These are phyloP conservation scores for Hypholoma sublateritium DNA, from an alignment of 768 basidiomycete genomes.

Conservation along the genomic window DNA sequence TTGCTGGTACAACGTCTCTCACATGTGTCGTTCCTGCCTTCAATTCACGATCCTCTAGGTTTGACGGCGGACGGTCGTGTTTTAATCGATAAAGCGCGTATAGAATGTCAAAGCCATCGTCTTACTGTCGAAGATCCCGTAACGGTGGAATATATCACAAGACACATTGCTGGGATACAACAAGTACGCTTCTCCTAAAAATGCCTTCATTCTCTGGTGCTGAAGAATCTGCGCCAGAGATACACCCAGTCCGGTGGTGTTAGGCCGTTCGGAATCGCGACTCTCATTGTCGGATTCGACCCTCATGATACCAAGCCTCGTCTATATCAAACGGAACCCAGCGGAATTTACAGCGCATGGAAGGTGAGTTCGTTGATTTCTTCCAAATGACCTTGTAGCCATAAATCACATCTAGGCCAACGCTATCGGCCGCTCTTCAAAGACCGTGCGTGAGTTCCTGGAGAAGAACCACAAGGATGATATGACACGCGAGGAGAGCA, in stretches of 20 bases:
- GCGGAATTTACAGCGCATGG: conserved; percentile 98
- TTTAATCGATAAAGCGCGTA: conserved; percentile 95
- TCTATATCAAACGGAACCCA: conserved; percentile 96
- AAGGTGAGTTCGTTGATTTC: conserved; percentile 56
- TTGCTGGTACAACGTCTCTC: conserved; percentile 73
- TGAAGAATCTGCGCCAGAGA: conserved; percentile 44
- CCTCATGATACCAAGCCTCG: conserved; percentile 86
- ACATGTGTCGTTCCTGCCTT: neutral
- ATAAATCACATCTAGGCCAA: conserved; percentile 63
- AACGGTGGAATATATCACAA: conserved; percentile 96
- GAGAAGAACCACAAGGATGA: conserved; percentile 98
- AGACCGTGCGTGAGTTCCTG: conserved; percentile 97
- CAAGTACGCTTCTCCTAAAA: conserved; percentile 56
- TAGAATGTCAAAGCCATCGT: conserved; percentile 97
- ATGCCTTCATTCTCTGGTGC: neutral
- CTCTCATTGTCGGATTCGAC: conserved; percentile 95
- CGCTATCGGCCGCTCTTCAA: conserved; percentile 96
- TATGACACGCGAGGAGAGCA: conserved; percentile 82
- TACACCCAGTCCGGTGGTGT: conserved; percentile 99
- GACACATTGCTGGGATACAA: conserved; percentile 98
- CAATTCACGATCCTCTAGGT: conserved; percentile 48
- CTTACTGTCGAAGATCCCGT: conserved; percentile 98
- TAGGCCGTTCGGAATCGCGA: conserved; percentile 96
- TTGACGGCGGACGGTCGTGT: conserved; percentile 97
- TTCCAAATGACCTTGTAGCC: neutral